A percentile compares a stretch with the other conserved stretches of the same genome.
These are phyloP conservation scores for Cadophora malorum DNA, from an alignment of 2,329 filamentous ascomycete genomes.

Conservation along the genomic window DNA sequence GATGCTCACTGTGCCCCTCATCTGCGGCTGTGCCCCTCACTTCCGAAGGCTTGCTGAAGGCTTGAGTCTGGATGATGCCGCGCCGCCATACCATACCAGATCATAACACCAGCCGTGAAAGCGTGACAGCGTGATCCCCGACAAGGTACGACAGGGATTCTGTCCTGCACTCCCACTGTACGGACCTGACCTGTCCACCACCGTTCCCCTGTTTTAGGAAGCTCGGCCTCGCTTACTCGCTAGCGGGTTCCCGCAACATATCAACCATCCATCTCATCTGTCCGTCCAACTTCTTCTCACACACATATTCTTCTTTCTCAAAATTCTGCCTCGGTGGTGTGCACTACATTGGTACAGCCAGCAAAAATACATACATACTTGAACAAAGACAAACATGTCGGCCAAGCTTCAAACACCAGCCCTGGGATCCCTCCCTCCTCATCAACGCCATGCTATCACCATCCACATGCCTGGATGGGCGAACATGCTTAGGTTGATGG, in stretches of 20 bases:
- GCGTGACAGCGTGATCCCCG: not conserved
- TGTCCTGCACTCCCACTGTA: no score
- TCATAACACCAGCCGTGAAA: not conserved
- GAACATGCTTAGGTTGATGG: conserved; percentile 29
- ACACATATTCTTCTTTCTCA: not conserved
- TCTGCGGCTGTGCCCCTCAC: conserved; percentile 3
- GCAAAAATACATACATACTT: not conserved
- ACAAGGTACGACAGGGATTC: no score
- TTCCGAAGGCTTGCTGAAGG: conserved; percentile 11
- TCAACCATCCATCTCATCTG: not conserved
- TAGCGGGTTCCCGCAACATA: conserved; percentile 2
- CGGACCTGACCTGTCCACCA: no score
- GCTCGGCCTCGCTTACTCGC: not conserved
- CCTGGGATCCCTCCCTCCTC: conserved; percentile 35
- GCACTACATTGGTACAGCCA: not conserved
- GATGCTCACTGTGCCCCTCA: not conserved
- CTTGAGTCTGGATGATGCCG: not conserved
- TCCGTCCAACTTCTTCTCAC: not conserved
- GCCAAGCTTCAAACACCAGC: conserved; percentile 31
- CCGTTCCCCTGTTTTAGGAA: no score
- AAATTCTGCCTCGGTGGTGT: not conserved
- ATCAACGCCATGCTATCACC: conserved; percentile 39
- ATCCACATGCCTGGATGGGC: conserved; percentile 38
- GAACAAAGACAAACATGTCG: conserved; percentile 23
- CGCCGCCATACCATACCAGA: no score